A percentile compares a stretch with the other conserved stretches of the same genome.
These are phyloP conservation scores for Hemerocallis citrina DNA, from an alignment of 106 monocot genomes.

Conservation along the genomic window DNA sequence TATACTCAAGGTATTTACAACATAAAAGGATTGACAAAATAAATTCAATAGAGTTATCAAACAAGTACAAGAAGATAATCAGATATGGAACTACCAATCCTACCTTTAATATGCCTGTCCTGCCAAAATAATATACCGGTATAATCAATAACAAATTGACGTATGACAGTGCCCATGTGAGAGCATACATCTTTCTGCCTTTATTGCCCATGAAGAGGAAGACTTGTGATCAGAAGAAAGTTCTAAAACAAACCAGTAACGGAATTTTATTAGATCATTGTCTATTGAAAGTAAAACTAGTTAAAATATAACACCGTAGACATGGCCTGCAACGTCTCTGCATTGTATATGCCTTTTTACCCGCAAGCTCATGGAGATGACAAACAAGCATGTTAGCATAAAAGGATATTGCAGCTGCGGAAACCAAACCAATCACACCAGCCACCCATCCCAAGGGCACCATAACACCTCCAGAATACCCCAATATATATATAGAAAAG, in stretches of 20 bases:
- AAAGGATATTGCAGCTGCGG: constrained; percentile 76
- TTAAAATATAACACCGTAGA: constrained; percentile 42
- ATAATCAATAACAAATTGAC: constrained; percentile 87
- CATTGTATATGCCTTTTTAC: constrained; percentile 84
- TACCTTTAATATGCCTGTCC: constrained; percentile 91
- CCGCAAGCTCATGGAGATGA: constrained; percentile 76
- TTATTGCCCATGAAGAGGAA: constrained; percentile 5
- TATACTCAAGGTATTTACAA: too few species aligned
- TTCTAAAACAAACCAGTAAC: too few species aligned
- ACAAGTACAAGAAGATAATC: background rate
- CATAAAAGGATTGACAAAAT: too few species aligned
- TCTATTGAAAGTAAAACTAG: too few species aligned
- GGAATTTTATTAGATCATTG: too few species aligned
- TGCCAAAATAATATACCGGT: constrained; percentile 87
- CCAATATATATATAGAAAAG: constrained; percentile 96
- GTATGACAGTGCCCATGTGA: constrained; percentile 87
- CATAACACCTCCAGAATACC: constrained; percentile 90
- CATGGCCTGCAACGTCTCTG: constrained; percentile 88
- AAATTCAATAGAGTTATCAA: too few species aligned
- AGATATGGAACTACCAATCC: background rate
- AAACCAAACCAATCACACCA: constrained; percentile 55
- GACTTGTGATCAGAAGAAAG: too few species aligned
- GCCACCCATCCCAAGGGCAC: constrained; percentile 79
- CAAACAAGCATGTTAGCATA: constrained; percentile 80
- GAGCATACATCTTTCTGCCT: constrained; percentile 72